Conservation (phyloP, 331 rosid species). For the Phaseolus coccineus region DNA sequence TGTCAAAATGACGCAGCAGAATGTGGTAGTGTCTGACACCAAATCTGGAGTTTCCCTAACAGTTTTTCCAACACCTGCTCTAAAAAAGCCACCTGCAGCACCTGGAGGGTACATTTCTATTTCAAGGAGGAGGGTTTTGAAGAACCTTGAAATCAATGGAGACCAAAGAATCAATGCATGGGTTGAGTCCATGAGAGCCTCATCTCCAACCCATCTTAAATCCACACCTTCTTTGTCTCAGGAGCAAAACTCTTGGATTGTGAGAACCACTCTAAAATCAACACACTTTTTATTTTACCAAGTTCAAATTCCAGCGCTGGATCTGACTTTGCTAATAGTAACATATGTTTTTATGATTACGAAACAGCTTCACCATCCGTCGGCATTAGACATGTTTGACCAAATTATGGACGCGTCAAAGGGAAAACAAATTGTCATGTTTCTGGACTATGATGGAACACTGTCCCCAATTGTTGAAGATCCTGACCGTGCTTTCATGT, state of each 20-base stretch:
- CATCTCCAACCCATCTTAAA: constrained; percentile 74
- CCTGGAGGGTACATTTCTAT: constrained; percentile 64
- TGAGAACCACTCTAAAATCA: constrained; percentile 45
- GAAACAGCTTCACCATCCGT: constrained; percentile 71
- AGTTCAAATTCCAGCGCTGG: neutral
- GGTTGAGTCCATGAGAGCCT: constrained; percentile 90
- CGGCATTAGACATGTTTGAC: constrained; percentile 83
- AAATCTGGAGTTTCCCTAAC: constrained; percentile 51
- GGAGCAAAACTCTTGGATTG: constrained; percentile 67
- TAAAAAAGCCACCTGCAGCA: constrained; percentile 56
- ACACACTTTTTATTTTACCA: neutral
- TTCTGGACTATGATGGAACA: constrained; percentile 87
- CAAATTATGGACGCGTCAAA: constrained; percentile 73
- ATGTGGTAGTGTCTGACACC: constrained; percentile 63
- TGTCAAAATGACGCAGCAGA: constrained; percentile 70
- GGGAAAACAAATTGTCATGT: constrained; percentile 88
- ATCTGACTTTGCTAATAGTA: constrained; percentile 36
- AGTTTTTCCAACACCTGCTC: constrained; percentile 51
- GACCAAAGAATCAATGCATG: constrained; percentile 64
- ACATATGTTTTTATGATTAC: neutral
- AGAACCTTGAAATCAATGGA: constrained; percentile 69
- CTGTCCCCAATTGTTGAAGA: constrained; percentile 87
- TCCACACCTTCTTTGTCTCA: constrained; percentile 58
- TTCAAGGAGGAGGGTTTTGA: constrained; percentile 55
- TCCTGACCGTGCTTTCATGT: constrained; percentile 89